Evolutionary conservation across 768 basidiomycete genomes (phyloP).

Genomic region (Suillus hirtellus): DNA sequence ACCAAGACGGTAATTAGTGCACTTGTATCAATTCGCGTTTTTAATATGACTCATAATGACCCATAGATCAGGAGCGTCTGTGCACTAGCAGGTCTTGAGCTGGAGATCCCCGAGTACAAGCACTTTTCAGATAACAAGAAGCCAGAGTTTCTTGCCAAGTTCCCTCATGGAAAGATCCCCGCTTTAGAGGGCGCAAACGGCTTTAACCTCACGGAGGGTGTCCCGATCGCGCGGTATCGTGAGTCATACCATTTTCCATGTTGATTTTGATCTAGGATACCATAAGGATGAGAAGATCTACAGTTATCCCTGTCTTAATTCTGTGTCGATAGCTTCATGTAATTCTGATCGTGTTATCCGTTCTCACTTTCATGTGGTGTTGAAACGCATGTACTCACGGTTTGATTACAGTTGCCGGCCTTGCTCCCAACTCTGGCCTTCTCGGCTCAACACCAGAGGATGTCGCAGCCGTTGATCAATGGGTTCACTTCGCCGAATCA

Average conservation of each 20-base stretch:
- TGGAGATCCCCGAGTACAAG: conserved; percentile 54
- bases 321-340: conserved; percentile 48
- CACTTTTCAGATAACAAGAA: conserved; percentile 69
- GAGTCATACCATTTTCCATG: conserved; percentile 27
- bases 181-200: conserved; percentile 77
- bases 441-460: conserved; percentile 67
- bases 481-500: conserved; percentile 71
- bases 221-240: conserved; percentile 87
- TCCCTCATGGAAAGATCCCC: conserved; percentile 83
- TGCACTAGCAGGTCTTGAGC: conserved; percentile 56
- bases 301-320: conserved; percentile 79
- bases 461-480: conserved; percentile 80
- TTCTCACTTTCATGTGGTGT: conserved; percentile 1
- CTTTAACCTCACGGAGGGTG: conserved; percentile 74
- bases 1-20: conserved; percentile 46
- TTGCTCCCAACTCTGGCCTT: conserved; percentile 78
- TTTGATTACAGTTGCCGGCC: conserved; percentile 60
- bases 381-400: conserved; percentile 15
- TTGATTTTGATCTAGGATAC: conserved; percentile 14
- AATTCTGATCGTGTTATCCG: conserved; percentile 14
- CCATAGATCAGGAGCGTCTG: conserved; percentile 56
- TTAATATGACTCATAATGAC: conserved; percentile 9
- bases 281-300: conserved; percentile 37
- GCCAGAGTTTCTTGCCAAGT: conserved; percentile 71
- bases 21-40: conserved; percentile 8